Percentiles rank a stretch among this genome's conserved stretches.
phyloP scores from a whole-genome alignment of 352 stramenopile genomes.

The Thraustochytrium striatum region DNA sequence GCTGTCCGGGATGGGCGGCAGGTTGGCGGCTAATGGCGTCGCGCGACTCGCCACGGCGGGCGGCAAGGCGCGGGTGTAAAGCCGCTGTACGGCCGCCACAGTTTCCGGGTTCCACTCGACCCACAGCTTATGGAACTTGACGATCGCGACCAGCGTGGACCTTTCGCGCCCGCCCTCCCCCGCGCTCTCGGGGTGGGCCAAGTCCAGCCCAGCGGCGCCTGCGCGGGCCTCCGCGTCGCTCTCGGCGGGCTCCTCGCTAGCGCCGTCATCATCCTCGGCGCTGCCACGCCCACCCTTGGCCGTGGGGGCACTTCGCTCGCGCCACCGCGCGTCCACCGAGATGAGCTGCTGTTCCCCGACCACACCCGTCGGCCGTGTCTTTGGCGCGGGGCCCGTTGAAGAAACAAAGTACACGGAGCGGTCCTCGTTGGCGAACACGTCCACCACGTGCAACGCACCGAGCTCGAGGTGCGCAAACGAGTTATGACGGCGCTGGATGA shows the following conservation, averaged over 20 bases:
- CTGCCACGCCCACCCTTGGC: too few relatives aligned
- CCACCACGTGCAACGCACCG: neutral
- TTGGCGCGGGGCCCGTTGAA: neutral
- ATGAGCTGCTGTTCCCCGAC: neutral
- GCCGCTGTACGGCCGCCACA: neutral
- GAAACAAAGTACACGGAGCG: neutral
- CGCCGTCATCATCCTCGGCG: too few relatives aligned
- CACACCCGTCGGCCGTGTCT: too few relatives aligned
- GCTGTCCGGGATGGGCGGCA: too few relatives aligned
- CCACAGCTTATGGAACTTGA: slow-evolving; percentile 36
- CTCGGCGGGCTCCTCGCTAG: too few relatives aligned
- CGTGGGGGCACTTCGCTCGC: neutral
- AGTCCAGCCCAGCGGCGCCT: too few relatives aligned
- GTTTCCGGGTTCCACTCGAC: slow-evolving; percentile 30
- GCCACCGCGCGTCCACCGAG: slow-evolving; percentile 8
- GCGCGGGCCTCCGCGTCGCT: too few relatives aligned
- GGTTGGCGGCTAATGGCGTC: too few relatives aligned
- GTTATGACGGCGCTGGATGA: neutral
- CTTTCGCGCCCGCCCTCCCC: neutral
- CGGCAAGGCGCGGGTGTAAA: too few relatives aligned
- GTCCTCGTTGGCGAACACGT: slow-evolving; percentile 1
- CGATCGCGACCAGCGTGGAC: neutral
- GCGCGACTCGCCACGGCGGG: too few relatives aligned
- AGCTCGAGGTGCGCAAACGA: slow-evolving; percentile 32
- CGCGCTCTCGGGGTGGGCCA: too few relatives aligned